phyloP scores from a whole-genome alignment of 1,284 basidiomycete genomes.

The Heliocybe sulcata region DNA sequence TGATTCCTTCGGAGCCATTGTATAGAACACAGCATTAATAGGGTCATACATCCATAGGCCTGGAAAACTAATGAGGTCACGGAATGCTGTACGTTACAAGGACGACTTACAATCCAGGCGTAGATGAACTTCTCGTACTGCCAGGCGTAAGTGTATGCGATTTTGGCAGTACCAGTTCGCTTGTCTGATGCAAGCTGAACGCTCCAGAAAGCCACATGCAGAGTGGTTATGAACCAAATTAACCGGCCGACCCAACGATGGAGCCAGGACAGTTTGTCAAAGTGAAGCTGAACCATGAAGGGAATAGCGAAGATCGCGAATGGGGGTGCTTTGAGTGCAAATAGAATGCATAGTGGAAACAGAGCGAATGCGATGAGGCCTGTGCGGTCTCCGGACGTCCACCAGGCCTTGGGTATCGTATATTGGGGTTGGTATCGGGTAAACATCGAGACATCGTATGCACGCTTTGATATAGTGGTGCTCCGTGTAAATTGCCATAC shows the following conservation, averaged over 20 bases:
- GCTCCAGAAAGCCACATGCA: conserved; percentile 74
- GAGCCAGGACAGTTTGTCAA: conserved; percentile 71
- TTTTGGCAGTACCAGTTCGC: conserved; percentile 37
- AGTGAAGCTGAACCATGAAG: conserved; percentile 61
- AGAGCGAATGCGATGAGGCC: conserved; percentile 78
- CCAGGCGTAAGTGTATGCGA: conserved; percentile 60
- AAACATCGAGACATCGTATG: conserved; percentile 22
- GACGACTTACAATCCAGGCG: conserved; percentile 57
- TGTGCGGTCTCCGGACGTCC: conserved; percentile 69
- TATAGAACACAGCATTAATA: conserved; percentile 59
- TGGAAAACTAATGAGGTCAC: conserved; percentile 14
- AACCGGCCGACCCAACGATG: conserved; percentile 72
- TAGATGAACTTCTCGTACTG: conserved; percentile 67
- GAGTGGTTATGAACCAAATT: conserved; percentile 62
- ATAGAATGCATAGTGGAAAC: conserved; percentile 68
- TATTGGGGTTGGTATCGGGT: conserved; percentile 39
- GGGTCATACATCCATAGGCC: conserved; percentile 68
- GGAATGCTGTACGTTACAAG: neutral
- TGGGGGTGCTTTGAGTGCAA: conserved; percentile 78
- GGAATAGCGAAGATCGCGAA: conserved; percentile 76
- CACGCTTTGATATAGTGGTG: conserved; percentile 8
- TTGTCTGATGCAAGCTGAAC: conserved; percentile 59
- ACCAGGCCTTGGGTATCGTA: conserved; percentile 68
- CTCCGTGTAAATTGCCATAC: conserved; percentile 32
- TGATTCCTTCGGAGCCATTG: conserved; percentile 55